Evolutionary conservation across 139 green algal genomes (phyloP).

Genomic region (Zygnema circumcarinatum): DNA sequence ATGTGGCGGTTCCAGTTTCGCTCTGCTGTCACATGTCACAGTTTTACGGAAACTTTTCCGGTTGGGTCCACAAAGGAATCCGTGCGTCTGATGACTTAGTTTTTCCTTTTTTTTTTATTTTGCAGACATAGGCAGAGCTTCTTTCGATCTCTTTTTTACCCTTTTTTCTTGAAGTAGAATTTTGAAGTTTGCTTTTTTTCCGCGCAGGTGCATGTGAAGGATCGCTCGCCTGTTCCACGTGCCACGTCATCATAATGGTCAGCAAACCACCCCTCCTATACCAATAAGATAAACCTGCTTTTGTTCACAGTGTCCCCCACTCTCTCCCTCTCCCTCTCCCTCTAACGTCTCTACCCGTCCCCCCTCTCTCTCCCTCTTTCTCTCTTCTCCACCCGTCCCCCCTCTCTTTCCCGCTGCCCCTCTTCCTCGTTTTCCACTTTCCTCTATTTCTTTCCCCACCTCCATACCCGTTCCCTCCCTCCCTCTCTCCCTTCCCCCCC

Average conservation of each 20-base stretch:
- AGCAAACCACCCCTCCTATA: not conserved
- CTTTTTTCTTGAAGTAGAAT: not conserved
- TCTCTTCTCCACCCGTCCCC: not conserved
- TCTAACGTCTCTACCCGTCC: not conserved
- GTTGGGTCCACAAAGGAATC: too few relatives aligned
- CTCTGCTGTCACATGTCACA: not conserved
- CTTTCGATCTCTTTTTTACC: not conserved
- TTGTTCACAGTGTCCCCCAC: not conserved
- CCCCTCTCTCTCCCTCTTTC: not conserved
- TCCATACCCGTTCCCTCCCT: too few relatives aligned
- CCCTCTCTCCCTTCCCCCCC: too few relatives aligned
- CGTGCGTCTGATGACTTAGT: too few relatives aligned
- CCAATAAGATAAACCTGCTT: not conserved
- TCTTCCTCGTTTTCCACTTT: not conserved
- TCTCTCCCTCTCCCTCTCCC: not conserved
- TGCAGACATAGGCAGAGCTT: too few relatives aligned
- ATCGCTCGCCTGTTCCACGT: constrained; percentile 97
- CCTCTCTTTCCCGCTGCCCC: too few relatives aligned
- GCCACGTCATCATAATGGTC: constrained; percentile 89
- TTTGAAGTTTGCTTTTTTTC: too few relatives aligned
- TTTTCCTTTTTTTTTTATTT: too few relatives aligned
- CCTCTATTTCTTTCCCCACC: not conserved
- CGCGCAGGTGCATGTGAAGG: constrained; percentile 93
- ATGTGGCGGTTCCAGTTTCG: constrained; percentile 11
- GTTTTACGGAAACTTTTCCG: too few relatives aligned